Percentiles rank a stretch among this genome's conserved stretches.
Conservation (phyloP, 805 yeast genomes). For the Cyberlindnera euphorbiae region DNA sequence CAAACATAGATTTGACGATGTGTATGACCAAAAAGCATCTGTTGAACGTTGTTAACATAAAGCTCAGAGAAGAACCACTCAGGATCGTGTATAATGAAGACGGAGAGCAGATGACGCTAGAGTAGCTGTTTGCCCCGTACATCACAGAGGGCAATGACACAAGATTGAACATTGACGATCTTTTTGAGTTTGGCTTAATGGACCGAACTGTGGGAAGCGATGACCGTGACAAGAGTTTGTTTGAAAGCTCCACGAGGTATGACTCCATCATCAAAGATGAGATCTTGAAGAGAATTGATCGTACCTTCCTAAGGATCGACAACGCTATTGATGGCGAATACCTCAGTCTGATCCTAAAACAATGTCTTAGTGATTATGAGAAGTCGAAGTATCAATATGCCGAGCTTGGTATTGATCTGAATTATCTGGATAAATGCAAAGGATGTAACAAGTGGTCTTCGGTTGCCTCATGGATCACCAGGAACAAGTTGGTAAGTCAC, state of each 20-base stretch:
- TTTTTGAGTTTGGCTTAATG: conserved; percentile 26
- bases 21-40: conserved; percentile 95
- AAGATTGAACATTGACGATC: conserved; percentile 26
- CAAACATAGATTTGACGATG: conserved; percentile 96
- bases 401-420: conserved; percentile 33
- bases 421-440: conserved; percentile 18
- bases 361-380: conserved; percentile 31
- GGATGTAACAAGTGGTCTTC: conserved; percentile 25
- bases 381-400: conserved; percentile 35
- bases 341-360: conserved; percentile 30
- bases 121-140: conserved; percentile 25
- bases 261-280: conserved; percentile 23
- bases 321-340: conserved; percentile 36
- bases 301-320: conserved; percentile 33
- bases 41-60: conserved; percentile 34
- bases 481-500: conserved; percentile 34
- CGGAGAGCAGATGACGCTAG: conserved; percentile 24
- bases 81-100: conserved; percentile 29
- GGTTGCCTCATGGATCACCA: conserved; percentile 32
- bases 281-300: conserved; percentile 27
- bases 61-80: conserved; percentile 31
- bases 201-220: conserved; percentile 23
- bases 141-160: conserved; percentile 25
- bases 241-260: conserved; percentile 20
- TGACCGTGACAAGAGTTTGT: conserved; percentile 19